Conservation (phyloP, 2,329 filamentous ascomycete genomes). For the Alternaria metachromatica region DNA sequence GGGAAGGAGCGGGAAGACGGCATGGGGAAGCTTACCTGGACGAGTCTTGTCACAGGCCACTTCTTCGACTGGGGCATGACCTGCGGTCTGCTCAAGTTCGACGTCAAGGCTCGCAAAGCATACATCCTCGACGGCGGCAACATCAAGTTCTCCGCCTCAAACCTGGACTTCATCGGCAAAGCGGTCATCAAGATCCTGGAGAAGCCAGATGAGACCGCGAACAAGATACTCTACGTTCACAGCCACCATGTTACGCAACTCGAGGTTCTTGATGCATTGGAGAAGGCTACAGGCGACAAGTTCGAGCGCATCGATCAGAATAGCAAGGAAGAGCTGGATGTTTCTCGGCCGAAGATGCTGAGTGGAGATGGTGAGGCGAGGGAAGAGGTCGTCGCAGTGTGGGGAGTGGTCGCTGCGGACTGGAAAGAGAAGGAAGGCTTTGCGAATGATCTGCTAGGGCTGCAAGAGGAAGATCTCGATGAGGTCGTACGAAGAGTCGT, state of each 20-base stretch:
- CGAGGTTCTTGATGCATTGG: conserved; percentile 62
- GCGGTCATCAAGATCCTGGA: conserved; percentile 62
- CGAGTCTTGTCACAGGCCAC: conserved; percentile 63
- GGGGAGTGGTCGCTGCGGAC: conserved; percentile 44
- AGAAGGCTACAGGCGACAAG: conserved; percentile 60
- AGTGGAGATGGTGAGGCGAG: conserved; percentile 38
- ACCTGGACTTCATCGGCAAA: conserved; percentile 59
- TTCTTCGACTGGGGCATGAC: conserved; percentile 68
- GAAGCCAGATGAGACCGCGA: conserved; percentile 55
- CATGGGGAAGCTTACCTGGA: conserved; percentile 61
- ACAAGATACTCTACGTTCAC: conserved; percentile 65
- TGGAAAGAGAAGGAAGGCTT: conserved; percentile 42
- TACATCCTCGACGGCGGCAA: conserved; percentile 65
- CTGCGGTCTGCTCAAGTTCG: conserved; percentile 60
- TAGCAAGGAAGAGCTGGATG: conserved; percentile 38
- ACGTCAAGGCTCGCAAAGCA: conserved; percentile 58
- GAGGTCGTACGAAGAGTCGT: conserved; percentile 37
- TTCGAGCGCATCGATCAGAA: conserved; percentile 57
- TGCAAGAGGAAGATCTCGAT: conserved; percentile 42
- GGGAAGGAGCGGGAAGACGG: conserved; percentile 47
- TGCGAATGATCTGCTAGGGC: conserved; percentile 40
- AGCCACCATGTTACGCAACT: conserved; percentile 66
- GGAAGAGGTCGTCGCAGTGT: conserved; percentile 44
- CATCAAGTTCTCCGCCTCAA: conserved; percentile 61
- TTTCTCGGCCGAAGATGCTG: conserved; percentile 41